Evolutionary conservation across 768 basidiomycete species (phyloP).

Genomic region (Leccinum boreale): DNA sequence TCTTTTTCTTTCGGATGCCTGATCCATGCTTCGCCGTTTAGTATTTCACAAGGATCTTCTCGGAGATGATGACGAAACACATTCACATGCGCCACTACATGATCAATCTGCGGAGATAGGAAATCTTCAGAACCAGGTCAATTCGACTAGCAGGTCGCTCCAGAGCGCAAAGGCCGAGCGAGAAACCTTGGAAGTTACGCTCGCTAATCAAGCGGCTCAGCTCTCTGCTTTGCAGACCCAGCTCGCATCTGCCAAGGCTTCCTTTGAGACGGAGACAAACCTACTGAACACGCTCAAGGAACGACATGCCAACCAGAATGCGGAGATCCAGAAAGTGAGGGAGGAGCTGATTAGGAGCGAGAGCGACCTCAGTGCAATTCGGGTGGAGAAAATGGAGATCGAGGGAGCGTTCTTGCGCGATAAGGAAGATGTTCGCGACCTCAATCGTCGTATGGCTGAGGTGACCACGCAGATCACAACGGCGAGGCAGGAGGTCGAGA

Average conservation of each 20-base stretch:
- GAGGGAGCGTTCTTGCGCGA: slow-evolving; percentile 84
- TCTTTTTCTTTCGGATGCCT: background rate
- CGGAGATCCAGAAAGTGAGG: slow-evolving; percentile 66
- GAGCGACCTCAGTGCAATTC: slow-evolving; percentile 85
- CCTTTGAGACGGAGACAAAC: slow-evolving; percentile 82
- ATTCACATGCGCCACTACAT: slow-evolving; percentile 51
- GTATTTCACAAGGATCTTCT: slow-evolving; percentile 52
- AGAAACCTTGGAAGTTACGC: slow-evolving; percentile 55
- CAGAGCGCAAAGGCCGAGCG: slow-evolving; percentile 66
- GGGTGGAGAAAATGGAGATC: slow-evolving; percentile 88
- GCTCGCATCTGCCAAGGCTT: slow-evolving; percentile 75
- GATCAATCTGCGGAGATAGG: slow-evolving; percentile 85
- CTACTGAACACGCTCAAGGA: slow-evolving; percentile 66
- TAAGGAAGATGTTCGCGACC: slow-evolving; percentile 88
- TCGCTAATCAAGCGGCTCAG: slow-evolving; percentile 68
- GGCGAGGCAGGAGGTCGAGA: slow-evolving; percentile 77
- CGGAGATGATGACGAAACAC: slow-evolving; percentile 60
- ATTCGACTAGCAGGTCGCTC: slow-evolving; percentile 72
- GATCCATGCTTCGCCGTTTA: slow-evolving; percentile 8
- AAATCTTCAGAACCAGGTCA: slow-evolving; percentile 80
- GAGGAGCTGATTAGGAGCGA: slow-evolving; percentile 86
- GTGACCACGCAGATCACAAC: slow-evolving; percentile 67
- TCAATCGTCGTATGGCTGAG: slow-evolving; percentile 84
- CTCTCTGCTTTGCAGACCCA: slow-evolving; percentile 81
- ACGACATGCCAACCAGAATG: slow-evolving; percentile 60